Base-by-base conservation (phyloP, 73 alveolate genomes). In the Stentor coeruleus region DNA sequence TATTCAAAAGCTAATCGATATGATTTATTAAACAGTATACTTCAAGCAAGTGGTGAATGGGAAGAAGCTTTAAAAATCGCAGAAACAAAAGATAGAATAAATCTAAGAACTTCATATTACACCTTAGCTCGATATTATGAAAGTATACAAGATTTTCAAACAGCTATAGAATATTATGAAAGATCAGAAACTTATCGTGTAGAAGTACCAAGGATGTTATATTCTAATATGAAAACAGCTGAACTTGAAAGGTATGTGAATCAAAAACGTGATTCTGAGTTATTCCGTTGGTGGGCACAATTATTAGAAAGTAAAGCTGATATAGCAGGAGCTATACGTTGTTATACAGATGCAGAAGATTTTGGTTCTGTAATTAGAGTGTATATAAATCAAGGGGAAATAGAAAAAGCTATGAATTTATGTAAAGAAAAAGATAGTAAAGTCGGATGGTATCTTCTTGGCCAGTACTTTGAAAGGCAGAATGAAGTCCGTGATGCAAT, bases 121-220 rank as follows among this genome's bases (percentile, higher is more conserved):
- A 92, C 94, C 59, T 86, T 93, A 82, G 99, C 99, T 2, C 92
- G 93, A 74, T 94, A 95, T 85, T 95, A 82, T 85, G 99, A 97
- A 84, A 81, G 90, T 55, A 86, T 94, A 15, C 96, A 94, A 15
- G 95, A 94, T 20, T 90, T 91, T 76, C 98, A 94, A 31, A 88
- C 89, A 74, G 98, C 99, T 3, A 92, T 95, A 15, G 82, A 91
- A 84, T 92, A 94, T 85, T 97, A 95, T 89, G 95, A 93, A 55
- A 76, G 72, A 74, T 40, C 88, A 3, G 90, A 88, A 3, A 84
- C 85, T 88, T 81, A 91, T 81, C 82, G 89, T 74, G 90, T 90
- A 41, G 99, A 97, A 92, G 97, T 97, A 42, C 99, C 99, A 15
- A 87, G 99, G 76, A 97, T 97, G 99, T 92, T 94, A 41, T 92